Evolutionary conservation across 73 alveolate species (phyloP), one percentile per base, ranked within the genome.

Genomic region (Tetrahymena borealis): DNA sequence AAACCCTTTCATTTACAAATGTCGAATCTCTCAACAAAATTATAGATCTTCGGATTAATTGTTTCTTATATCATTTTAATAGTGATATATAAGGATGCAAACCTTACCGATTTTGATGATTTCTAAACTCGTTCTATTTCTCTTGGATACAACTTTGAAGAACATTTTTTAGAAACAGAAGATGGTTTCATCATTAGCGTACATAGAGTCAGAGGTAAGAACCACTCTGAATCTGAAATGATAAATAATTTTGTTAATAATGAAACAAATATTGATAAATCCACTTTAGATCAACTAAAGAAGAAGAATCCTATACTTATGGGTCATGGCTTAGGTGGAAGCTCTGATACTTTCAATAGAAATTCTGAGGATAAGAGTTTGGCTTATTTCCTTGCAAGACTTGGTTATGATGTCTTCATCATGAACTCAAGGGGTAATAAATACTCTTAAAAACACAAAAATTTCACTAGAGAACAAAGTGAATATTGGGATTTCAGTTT

Each of bases 381-480:
- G 79, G 98, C 99, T 36, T 97, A 96, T 91, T 91, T 94, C 36
- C 93, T 96, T 16, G 96, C 99, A 6, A 91, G 94, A 31, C 40
- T 38, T 42, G 97, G 97, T 20, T 97, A 95, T 92, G 99, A 97
- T 92, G 98, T 97, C 39, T 97, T 97, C 97, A 91, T 96, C 38
- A 96, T 97, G 15, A 97, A 97, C 93, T 91, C 98, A 8, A 96
- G 99, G 94, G 99, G 99, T 31, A 97, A 97, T 93, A 97, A 94
- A 91, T 96, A 97, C 93, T 91, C 97, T 85, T 92, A 93, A 90
- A 60, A 36, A 39, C 97, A 96, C 90, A 95, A 78, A 16, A 94
- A 93, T 91, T 96, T 90, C 40, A 35, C 91, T 7, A 92, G 40
- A 7, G 85, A 93, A 39, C 79, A 95, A 40, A 91, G 93, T 38